Evolutionary conservation across 2,329 filamentous ascomycete species (phyloP).

Genomic region (Aspergillus sp.): DNA sequence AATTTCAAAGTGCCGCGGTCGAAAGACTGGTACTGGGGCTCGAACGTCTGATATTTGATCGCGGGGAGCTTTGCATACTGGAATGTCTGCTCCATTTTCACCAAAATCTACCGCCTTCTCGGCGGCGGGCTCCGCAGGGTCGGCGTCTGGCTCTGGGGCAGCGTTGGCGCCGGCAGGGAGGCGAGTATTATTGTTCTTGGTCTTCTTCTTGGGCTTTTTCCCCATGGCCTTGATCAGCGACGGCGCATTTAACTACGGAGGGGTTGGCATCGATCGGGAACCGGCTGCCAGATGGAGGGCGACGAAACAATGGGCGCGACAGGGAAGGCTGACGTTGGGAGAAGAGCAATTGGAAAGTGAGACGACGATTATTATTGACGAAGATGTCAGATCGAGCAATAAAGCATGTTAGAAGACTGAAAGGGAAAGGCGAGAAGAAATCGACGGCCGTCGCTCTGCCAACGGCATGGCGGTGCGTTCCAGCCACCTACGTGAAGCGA

Average conservation of each 20-base stretch:
- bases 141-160: conserved; percentile 14
- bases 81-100: conserved; percentile 28
- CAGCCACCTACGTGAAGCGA: conserved; percentile 23
- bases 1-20: conserved; percentile 30
- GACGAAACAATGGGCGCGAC: conserved; percentile 13
- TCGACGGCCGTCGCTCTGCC: conserved; percentile 20
- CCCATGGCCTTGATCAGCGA: conserved; percentile 29
- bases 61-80: conserved; percentile 37
- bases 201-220: conserved; percentile 28
- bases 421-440: conserved; percentile 14
- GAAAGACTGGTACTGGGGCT: conserved; percentile 36
- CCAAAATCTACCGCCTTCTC: conserved; percentile 20
- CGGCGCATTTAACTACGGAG: conserved; percentile 17
- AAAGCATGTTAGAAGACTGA: conserved; percentile 21
- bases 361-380: conserved; percentile 14
- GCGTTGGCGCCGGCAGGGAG: conserved; percentile 19
- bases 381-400: conserved; percentile 14
- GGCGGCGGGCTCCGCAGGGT: conserved; percentile 11
- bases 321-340: conserved; percentile 8
- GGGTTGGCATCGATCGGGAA: conserved; percentile 4
- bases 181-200: conserved; percentile 16
- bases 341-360: conserved; percentile 8
- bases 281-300: conserved; percentile 11
- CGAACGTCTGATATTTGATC: conserved; percentile 35
- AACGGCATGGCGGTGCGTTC: conserved; percentile 17